Evolutionary conservation across 306 rosid genomes (phyloP), one percentile per base, ranked within the genome.

Genomic region (Abrus pulchellus): DNA sequence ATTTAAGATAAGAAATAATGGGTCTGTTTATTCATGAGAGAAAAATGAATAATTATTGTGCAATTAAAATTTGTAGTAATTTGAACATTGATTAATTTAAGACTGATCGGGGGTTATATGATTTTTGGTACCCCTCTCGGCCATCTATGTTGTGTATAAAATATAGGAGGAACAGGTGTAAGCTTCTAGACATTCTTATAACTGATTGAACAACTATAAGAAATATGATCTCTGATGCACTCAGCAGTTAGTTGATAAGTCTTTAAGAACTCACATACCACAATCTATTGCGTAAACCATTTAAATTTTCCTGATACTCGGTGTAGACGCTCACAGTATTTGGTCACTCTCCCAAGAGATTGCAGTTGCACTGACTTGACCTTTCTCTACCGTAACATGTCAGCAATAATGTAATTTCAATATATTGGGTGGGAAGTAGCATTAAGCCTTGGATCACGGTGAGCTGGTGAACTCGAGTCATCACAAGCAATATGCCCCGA

Each of bases 361-460:
- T 55, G 56, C 29, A 45, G 10, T 9, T 55, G 56, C 29, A 45
- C 7, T n/a, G 41, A 36, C 12, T 20, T 29, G 3, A 54, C n/a
- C 44, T 61, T 71, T 59, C 38, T 30, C 57, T 43, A 52, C 50
- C 44, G 28, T 6, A 64, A 61, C 75, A 61, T 74, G 41, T 33
- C 60, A 1, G 75, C 60, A 40, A 65, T 74, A 3, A 30, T 44
- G 80, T 70, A 44, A 43, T 72, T 20, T 81, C 62, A 43, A 54
- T 74, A 40, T 59, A 43, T 2, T 74, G 59, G 10, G 80, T 0
- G 40, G 2, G 40, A 36, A 36, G 40, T 62, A 50, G 74, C 74
- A 62, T 73, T 1, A 57, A 57, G 64, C 44, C 54, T 20, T 33
- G 27, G 45, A 52, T 47, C 52, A 56, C 10, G 50, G 27, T 57